phyloP scores from a whole-genome alignment of 345 rosid genomes.

The Populus deltoides region DNA sequence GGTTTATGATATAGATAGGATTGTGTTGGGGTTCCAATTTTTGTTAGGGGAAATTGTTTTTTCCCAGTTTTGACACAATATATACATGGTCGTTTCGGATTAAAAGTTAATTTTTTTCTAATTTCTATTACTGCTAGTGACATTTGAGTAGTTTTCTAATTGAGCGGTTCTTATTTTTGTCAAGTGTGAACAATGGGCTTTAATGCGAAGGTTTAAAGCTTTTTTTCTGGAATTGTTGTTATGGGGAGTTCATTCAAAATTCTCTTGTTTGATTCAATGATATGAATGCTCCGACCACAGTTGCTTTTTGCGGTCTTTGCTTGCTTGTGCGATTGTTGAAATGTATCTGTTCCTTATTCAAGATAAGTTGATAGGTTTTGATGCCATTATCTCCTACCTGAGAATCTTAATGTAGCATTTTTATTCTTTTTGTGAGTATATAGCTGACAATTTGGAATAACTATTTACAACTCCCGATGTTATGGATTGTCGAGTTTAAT shows the following conservation, averaged over 20 bases:
- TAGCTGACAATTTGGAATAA: background rate
- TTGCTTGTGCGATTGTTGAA: background rate
- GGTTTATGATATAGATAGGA: slow-evolving; percentile 8
- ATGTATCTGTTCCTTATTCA: background rate
- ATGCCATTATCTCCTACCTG: background rate
- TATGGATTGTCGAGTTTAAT: background rate
- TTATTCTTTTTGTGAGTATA: background rate
- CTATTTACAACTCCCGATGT: background rate
- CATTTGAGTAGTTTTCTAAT: background rate
- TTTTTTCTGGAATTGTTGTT: background rate
- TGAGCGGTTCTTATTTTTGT: slow-evolving; percentile 3
- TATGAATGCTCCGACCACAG: background rate
- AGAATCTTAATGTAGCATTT: background rate
- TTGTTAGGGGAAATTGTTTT: slow-evolving; percentile 9
- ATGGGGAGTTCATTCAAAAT: background rate
- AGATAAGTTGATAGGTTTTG: background rate
- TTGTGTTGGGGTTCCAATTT: slow-evolving; percentile 14
- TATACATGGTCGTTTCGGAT: slow-evolving; percentile 9
- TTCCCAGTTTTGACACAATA: slow-evolving; percentile 19
- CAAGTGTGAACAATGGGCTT: background rate
- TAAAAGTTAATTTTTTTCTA: background rate
- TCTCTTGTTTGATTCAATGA: background rate
- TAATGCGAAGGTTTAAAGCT: background rate
- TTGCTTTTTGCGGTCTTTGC: background rate
- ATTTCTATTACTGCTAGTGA: background rate